phyloP scores from a whole-genome alignment of 2,329 filamentous ascomycete genomes.

The Aspergillus melleus region DNA sequence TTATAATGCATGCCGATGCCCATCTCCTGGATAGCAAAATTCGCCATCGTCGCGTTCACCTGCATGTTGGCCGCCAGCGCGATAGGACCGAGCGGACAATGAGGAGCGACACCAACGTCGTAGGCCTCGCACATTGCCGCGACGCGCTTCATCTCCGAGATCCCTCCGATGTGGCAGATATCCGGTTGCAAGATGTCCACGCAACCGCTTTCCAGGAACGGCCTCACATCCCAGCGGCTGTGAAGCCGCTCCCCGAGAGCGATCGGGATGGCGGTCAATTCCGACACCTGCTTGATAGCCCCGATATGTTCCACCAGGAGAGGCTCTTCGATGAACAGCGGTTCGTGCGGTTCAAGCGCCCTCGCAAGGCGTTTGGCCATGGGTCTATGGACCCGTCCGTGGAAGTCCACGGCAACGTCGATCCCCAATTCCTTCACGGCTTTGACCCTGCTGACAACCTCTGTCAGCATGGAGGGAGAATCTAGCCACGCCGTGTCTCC shows the following conservation, averaged over 20 bases:
- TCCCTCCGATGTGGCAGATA: conserved; percentile 69
- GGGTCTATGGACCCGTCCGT: too few relatives aligned
- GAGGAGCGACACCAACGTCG: conserved; percentile 71
- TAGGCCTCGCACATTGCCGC: conserved; percentile 71
- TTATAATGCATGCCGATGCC: conserved; percentile 76
- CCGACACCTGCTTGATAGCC: neutral
- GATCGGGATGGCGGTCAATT: conserved; percentile 55
- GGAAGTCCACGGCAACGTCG: too few relatives aligned
- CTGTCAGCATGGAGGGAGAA: too few relatives aligned
- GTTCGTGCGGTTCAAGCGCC: neutral
- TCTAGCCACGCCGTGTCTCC: too few relatives aligned
- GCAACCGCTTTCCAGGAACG: conserved; percentile 66
- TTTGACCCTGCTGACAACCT: too few relatives aligned
- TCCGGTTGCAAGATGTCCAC: conserved; percentile 74
- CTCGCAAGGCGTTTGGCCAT: too few relatives aligned
- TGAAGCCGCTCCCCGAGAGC: conserved; percentile 72
- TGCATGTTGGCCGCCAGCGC: conserved; percentile 71
- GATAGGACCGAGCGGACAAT: conserved; percentile 72
- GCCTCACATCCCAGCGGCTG: conserved; percentile 70
- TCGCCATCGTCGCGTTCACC: conserved; percentile 60
- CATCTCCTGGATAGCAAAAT: conserved; percentile 77
- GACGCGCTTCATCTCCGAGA: conserved; percentile 69
- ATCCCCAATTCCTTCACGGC: too few relatives aligned
- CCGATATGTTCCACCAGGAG: neutral
- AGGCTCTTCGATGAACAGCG: neutral